phyloP scores from a whole-genome alignment of 805 yeast species.

The Spathaspora arborariae region DNA sequence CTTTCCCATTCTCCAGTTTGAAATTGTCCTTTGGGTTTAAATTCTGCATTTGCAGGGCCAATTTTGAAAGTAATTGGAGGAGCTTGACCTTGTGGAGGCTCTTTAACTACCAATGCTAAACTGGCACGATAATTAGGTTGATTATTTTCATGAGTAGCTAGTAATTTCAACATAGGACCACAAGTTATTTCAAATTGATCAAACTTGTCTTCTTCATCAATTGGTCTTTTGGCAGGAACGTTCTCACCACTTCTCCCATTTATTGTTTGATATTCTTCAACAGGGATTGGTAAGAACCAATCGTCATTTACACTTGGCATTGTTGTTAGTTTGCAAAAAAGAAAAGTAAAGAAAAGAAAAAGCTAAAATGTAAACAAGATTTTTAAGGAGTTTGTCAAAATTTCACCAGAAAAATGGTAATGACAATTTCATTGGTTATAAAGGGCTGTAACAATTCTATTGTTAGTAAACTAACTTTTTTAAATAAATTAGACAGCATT shows the following conservation, averaged over 20 bases:
- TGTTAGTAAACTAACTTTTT: background rate
- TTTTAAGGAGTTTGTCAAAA: background rate
- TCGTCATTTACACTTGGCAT: background rate
- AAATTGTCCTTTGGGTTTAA: background rate
- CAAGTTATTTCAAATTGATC: conserved; percentile 47
- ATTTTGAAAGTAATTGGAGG: conserved; percentile 31
- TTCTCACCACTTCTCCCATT: conserved; percentile 17
- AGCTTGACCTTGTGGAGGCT: conserved; percentile 14
- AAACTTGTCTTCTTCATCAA: conserved; percentile 12
- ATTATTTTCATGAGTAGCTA: conserved; percentile 55
- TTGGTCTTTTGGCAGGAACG: conserved; percentile 30
- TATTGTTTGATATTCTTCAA: conserved; percentile 25
- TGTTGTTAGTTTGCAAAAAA: background rate
- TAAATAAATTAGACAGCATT: too few relatives aligned
- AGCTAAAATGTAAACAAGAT: background rate
- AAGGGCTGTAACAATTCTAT: background rate
- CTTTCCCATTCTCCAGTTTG: conserved; percentile 46
- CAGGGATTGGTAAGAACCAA: conserved; percentile 21
- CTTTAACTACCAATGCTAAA: conserved; percentile 59
- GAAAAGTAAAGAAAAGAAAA: background rate
- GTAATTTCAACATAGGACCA: conserved; percentile 76
- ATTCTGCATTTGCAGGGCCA: conserved; percentile 28
- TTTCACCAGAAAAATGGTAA: background rate
- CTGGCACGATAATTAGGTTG: conserved; percentile 60
- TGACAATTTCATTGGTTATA: background rate